phyloP scores from a whole-genome alignment of 176 grass and related monocot genomes.

The Musa acuminata region DNA sequence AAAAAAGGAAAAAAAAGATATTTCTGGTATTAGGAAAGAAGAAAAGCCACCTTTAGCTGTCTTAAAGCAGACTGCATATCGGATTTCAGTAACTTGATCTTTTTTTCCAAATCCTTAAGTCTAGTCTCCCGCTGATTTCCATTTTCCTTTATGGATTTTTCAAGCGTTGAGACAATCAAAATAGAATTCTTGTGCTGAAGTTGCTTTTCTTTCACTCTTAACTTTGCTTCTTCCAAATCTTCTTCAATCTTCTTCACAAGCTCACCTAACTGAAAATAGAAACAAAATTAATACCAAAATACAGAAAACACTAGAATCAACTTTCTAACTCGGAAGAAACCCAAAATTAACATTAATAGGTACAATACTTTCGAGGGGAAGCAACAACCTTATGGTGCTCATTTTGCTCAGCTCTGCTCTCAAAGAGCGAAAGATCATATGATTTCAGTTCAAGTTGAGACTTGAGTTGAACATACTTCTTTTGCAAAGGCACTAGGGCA shows the following conservation, averaged over 20 bases:
- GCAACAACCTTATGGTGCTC: constrained; percentile 86
- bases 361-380: not conserved
- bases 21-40: constrained; percentile 7
- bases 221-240: constrained; percentile 61
- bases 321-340: not conserved
- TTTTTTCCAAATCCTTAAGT: constrained; percentile 74
- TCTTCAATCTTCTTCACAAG: constrained; percentile 79
- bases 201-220: constrained; percentile 57
- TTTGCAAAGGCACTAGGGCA: constrained; percentile 53
- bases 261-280: constrained; percentile 52
- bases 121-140: constrained; percentile 72
- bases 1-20: constrained; percentile 6
- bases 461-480: constrained; percentile 55
- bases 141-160: constrained; percentile 67
- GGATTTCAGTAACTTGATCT: constrained; percentile 74
- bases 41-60: constrained; percentile 59
- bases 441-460: constrained; percentile 87
- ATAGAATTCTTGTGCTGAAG: constrained; percentile 46
- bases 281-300: constrained; percentile 6
- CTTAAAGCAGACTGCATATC: constrained; percentile 86
- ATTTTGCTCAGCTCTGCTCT: constrained; percentile 89
- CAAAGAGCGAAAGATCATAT: constrained; percentile 90
- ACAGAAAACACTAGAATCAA: no score
- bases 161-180: constrained; percentile 55
- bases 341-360: constrained; percentile 10